phyloP scores from a whole-genome alignment of 371 early-diverging fungal species.

The Mortierella sp. region DNA sequence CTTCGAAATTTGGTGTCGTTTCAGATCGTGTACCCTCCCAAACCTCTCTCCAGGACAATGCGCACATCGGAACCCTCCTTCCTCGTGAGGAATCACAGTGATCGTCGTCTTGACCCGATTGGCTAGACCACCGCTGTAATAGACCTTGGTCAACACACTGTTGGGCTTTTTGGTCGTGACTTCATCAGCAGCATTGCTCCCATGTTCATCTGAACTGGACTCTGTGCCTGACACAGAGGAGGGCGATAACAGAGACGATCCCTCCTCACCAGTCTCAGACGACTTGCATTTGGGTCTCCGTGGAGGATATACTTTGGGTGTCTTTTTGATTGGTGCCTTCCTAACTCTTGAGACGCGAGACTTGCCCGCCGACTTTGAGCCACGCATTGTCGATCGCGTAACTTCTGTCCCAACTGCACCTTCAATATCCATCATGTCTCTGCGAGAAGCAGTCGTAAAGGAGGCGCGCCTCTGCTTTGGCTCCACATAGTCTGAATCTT shows the following conservation, averaged over 20 bases:
- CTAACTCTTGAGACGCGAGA: neutral
- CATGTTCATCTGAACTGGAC: too few species aligned
- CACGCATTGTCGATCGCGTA: too few species aligned
- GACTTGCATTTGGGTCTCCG: constrained; percentile 14
- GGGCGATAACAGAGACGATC: neutral
- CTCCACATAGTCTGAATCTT: constrained; percentile 14
- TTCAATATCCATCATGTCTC: too few species aligned
- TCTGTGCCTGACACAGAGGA: neutral
- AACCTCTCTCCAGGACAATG: constrained; percentile 34
- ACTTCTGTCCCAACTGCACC: too few species aligned
- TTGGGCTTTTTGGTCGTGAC: neutral
- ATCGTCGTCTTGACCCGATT: too few species aligned
- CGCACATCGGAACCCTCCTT: constrained; percentile 27
- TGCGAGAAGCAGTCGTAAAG: too few species aligned
- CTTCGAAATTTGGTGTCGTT: constrained; percentile 44
- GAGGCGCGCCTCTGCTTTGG: neutral
- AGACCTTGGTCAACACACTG: neutral
- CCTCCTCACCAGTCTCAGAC: constrained; percentile 3
- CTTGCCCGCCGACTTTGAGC: too few species aligned
- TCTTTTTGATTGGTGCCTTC: constrained; percentile 11
- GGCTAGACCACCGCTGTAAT: too few species aligned
- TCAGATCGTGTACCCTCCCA: constrained; percentile 41
- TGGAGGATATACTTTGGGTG: constrained; percentile 37
- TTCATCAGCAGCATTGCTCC: neutral
- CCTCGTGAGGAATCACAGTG: neutral